phyloP scores from a whole-genome alignment of 192 early-diverging fungal genomes.

The Backusella psychrophila region DNA sequence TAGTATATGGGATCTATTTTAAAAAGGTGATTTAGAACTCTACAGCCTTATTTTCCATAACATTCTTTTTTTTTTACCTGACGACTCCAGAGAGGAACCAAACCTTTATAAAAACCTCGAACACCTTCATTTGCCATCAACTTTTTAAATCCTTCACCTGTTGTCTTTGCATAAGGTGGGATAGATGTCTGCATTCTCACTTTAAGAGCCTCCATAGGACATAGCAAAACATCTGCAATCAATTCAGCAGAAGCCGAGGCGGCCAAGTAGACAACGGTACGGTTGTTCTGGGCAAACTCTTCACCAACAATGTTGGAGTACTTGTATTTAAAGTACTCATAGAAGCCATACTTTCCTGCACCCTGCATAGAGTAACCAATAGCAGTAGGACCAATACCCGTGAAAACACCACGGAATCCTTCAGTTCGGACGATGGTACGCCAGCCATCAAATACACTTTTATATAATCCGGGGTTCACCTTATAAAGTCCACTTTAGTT shows the following conservation, averaged over 20 bases:
- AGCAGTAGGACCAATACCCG: conserved; percentile 76
- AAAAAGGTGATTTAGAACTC: neutral
- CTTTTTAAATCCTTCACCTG: conserved; percentile 62
- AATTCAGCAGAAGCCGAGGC: conserved; percentile 81
- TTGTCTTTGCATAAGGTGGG: conserved; percentile 70
- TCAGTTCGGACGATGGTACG: conserved; percentile 39
- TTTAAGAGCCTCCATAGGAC: conserved; percentile 85
- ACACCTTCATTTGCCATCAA: conserved; percentile 58
- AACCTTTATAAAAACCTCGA: conserved; percentile 68
- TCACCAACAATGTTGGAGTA: conserved; percentile 62
- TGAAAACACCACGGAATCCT: conserved; percentile 71
- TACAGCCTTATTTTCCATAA: too few relatives aligned
- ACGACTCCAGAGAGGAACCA: conserved; percentile 75
- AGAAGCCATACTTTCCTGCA: conserved; percentile 86
- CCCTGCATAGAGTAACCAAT: conserved; percentile 86
- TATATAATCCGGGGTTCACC: conserved; percentile 29
- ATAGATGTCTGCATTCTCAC: conserved; percentile 83
- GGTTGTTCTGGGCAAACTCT: conserved; percentile 72
- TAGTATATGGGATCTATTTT: conserved; percentile 68
- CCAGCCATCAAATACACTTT: conserved; percentile 41
- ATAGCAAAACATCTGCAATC: conserved; percentile 79
- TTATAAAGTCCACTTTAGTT: neutral
- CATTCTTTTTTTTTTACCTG: conserved; percentile 44
- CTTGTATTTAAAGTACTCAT: conserved; percentile 86
- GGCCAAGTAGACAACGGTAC: conserved; percentile 66